Conservation (phyloP, 768 basidiomycete genomes). For the Suillus lakei region DNA sequence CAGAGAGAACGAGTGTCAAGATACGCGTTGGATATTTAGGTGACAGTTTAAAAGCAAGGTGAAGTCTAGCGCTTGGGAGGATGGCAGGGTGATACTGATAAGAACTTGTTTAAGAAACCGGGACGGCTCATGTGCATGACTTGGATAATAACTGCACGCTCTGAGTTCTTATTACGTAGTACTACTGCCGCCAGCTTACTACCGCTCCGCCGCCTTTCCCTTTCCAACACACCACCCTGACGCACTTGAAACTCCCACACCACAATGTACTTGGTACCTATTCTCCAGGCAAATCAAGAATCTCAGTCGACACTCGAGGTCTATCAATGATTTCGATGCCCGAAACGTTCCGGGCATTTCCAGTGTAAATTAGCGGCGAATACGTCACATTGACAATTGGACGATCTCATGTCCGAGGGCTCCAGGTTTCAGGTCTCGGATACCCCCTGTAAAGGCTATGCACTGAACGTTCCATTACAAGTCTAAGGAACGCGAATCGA, state of each 20-base stretch:
- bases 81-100: neutral
- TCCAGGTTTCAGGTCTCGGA: too few relatives aligned
- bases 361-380: neutral
- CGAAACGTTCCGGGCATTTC: neutral
- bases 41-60: neutral
- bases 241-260: neutral
- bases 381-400: neutral
- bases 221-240: neutral
- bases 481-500: neutral
- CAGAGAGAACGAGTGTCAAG: neutral
- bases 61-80: neutral
- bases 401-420: neutral
- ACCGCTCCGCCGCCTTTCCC: neutral
- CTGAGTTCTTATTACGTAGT: neutral
- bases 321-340: neutral
- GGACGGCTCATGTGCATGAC: conserved; percentile 2
- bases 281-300: neutral
- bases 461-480: neutral
- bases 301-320: neutral
- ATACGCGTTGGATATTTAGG: neutral
- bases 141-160: neutral
- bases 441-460: neutral
- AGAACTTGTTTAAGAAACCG: neutral
- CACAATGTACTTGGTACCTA: neutral
- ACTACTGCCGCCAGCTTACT: neutral